Percentiles rank a stretch among this genome's conserved stretches.
These are phyloP conservation scores for Barnettozyma pratensis DNA, from an alignment of 805 yeast species.

Conservation along the genomic window DNA sequence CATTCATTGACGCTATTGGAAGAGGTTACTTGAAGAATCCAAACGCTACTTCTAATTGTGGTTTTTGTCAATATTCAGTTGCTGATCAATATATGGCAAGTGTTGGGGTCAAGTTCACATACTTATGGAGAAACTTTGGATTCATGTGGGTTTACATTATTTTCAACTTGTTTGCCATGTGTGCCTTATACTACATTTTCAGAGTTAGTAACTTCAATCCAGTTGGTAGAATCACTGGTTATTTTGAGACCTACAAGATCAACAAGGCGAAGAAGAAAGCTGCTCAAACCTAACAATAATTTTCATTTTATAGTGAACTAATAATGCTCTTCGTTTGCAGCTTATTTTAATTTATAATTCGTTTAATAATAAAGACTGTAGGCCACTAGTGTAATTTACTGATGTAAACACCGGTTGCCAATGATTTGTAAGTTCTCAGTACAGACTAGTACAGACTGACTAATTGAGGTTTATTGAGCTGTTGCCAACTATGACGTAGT, in stretches of 20 bases:
- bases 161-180: slow-evolving; percentile 26
- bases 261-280: slow-evolving; percentile 1
- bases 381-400: no score
- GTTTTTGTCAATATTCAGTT: slow-evolving; percentile 36
- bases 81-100: slow-evolving; percentile 45
- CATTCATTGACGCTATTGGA: slow-evolving; percentile 33
- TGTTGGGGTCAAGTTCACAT: slow-evolving; percentile 38
- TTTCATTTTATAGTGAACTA: not conserved
- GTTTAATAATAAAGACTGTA: no score
- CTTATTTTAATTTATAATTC: no score
- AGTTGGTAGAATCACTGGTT: not conserved
- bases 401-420: no score
- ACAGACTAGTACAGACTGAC: no score
- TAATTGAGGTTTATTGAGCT: no score
- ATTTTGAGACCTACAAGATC: slow-evolving; percentile 1
- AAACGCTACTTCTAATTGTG: slow-evolving; percentile 41
- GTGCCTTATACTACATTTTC: slow-evolving; percentile 17
- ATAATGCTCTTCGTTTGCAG: no score
- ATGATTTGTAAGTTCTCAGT: no score
- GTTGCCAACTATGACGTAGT: no score
- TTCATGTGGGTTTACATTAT: slow-evolving; percentile 50
- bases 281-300: not conserved
- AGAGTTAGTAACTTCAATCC: slow-evolving; percentile 9
- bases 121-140: slow-evolving; percentile 66
- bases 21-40: slow-evolving; percentile 59